Evolutionary conservation across 2,329 filamentous ascomycete species (phyloP).

Genomic region (Fusarium bulbicola): DNA sequence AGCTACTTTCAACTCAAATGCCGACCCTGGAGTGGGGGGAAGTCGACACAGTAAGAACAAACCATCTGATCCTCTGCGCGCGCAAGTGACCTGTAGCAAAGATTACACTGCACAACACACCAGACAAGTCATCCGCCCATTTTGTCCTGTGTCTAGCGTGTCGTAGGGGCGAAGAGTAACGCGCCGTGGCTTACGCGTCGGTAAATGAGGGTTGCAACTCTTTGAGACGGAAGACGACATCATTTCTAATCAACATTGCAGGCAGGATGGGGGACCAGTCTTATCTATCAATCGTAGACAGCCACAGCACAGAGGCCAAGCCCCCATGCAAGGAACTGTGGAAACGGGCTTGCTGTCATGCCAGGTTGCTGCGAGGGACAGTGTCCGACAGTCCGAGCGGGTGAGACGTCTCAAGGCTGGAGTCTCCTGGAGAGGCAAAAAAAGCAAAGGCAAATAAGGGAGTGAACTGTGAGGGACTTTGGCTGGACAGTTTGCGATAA

Average conservation of each 20-base stretch:
- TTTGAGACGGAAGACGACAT: not conserved
- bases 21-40: not conserved
- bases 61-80: not conserved
- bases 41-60: not conserved
- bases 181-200: conserved; percentile 14
- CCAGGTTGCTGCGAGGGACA: not conserved
- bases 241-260: not conserved
- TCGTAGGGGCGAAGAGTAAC: not conserved
- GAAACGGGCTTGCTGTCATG: not conserved
- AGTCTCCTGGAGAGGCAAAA: not conserved
- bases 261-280: not conserved
- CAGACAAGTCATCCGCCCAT: not conserved
- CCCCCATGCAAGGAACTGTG: not conserved
- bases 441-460: not conserved
- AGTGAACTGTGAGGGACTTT: not conserved
- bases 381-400: not conserved
- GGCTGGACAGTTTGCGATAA: not conserved
- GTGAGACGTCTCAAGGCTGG: not conserved
- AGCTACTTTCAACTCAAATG: not conserved
- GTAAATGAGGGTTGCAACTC: not conserved
- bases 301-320: not conserved
- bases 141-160: not conserved
- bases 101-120: conserved; percentile 4
- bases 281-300: not conserved
- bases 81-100: not conserved